Evolutionary conservation across 495 filamentous ascomycete genomes (phyloP), one percentile per base, ranked within the genome.

Genomic region (Sabuloglossum arenarium): DNA sequence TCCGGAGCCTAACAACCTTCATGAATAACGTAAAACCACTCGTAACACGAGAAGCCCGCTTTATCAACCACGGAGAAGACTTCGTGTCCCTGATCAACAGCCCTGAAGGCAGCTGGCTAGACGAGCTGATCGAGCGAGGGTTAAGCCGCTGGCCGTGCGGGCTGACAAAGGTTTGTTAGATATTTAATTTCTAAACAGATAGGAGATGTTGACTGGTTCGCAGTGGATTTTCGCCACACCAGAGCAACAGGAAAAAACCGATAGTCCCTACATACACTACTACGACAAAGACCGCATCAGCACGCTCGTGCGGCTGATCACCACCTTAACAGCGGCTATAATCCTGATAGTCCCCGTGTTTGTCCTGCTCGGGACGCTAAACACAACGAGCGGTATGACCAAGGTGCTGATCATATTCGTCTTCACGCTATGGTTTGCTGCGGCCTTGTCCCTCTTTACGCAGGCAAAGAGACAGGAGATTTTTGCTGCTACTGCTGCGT

Each of bases 401-500:
- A 19, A 31, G 27, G 45, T 64, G 27, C 30, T 23, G 2, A 55
- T 68, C 1, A 58, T 69, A 0, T 52, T 68, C 1, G 28, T 66
- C 8, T 67, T 61, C 29, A 68, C 66, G 0, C 47, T 68, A 8
- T 49, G 60, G 0, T 69, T 68, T 55, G 62, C 67, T 0, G 58
- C 46, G 5, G 60, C 59, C 2, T 29, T 70, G 9, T 59, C 57
- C 2, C 55, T 66, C 2, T 63, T 66, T 56, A 68, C 67, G 1
- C 49, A 54, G 54, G 67, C 67, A 9, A 62, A 61, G 43, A 39
- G 65, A 28, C 67, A 68, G 42, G 66, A 70, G 56, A 64, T 65
- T 39, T 58, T 70, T 37, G 63, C 59, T 23, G 62, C 67, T 12
- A 62, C 66, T 51, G 65, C 66, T 32, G 67, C 62, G 66, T 65